These are phyloP conservation scores for Prasinococcaceae sp. DNA, from an alignment of 139 green algal species.

Conservation along the genomic window DNA sequence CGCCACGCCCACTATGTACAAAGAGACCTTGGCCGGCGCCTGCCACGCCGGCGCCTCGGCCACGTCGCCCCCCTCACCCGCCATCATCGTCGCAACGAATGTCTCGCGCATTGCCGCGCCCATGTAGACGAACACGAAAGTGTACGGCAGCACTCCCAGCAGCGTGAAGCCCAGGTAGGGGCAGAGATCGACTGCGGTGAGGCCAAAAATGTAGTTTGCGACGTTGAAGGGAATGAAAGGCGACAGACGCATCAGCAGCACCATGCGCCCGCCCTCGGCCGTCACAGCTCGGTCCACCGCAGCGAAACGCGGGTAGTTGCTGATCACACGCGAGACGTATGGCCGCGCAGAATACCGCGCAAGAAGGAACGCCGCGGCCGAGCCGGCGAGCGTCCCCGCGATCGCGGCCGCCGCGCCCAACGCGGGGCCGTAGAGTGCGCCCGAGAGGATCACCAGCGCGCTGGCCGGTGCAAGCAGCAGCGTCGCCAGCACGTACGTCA, in stretches of 20 bases:
- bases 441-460: constrained; percentile 2
- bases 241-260: constrained; percentile 4
- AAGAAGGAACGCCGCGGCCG: neutral
- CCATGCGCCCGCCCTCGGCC: constrained; percentile 5
- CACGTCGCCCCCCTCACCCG: no score
- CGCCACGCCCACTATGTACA: no score
- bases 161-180: neutral
- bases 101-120: no score
- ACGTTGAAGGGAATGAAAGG: constrained; percentile 4
- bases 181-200: constrained; percentile 4
- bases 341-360: constrained; percentile 5
- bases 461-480: no score
- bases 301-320: neutral
- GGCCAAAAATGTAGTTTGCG: constrained; percentile 1
- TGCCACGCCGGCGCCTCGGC: no score
- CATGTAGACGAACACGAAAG: constrained; percentile 14
- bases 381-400: neutral
- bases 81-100: no score
- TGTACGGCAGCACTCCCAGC: constrained; percentile 1
- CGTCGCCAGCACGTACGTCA: no score
- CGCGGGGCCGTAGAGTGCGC: neutral
- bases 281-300: constrained; percentile 4
- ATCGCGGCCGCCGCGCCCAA: neutral
- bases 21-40: no score
- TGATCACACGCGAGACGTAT: neutral